Conservation (phyloP, 192 early-diverging fungal species). For the Podila verticillata region DNA sequence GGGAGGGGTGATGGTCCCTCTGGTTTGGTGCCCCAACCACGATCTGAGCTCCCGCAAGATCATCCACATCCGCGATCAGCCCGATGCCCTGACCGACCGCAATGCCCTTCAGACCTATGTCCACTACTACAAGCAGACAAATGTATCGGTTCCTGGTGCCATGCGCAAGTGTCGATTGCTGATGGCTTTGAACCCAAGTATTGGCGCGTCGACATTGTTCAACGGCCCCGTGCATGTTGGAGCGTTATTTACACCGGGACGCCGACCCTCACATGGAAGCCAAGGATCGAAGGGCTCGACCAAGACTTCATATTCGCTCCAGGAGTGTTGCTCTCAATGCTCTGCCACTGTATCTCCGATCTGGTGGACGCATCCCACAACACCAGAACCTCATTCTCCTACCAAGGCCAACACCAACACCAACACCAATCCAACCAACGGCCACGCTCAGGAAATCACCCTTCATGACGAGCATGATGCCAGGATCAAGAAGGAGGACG, state of each 20-base stretch:
- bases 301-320: slow-evolving; percentile 2
- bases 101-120: slow-evolving; percentile 50
- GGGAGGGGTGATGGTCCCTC: slow-evolving; percentile 56
- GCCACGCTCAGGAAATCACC: no score
- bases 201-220: slow-evolving; percentile 10
- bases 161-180: slow-evolving; percentile 56
- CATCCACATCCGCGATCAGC: slow-evolving; percentile 40
- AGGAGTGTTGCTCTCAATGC: slow-evolving; percentile 36
- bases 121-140: slow-evolving; percentile 54
- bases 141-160: slow-evolving; percentile 41
- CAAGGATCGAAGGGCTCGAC: slow-evolving; percentile 17
- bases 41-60: slow-evolving; percentile 44
- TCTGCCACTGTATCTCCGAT: slow-evolving; percentile 48
- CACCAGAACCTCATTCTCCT: not conserved
- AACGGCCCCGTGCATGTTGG: slow-evolving; percentile 3
- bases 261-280: slow-evolving; percentile 15
- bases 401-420: not conserved
- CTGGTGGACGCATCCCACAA: slow-evolving; percentile 45
- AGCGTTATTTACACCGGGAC: not conserved
- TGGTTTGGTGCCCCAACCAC: slow-evolving; percentile 59
- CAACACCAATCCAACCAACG: no score
- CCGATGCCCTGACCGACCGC: slow-evolving; percentile 28
- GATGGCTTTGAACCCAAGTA: slow-evolving; percentile 31
- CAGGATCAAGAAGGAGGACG: not conserved
- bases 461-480: not conserved